A percentile compares a stretch with the other conserved stretches of the same genome.
phyloP scores from a whole-genome alignment of 495 filamentous ascomycete genomes.

The Neurospora tetraspora region DNA sequence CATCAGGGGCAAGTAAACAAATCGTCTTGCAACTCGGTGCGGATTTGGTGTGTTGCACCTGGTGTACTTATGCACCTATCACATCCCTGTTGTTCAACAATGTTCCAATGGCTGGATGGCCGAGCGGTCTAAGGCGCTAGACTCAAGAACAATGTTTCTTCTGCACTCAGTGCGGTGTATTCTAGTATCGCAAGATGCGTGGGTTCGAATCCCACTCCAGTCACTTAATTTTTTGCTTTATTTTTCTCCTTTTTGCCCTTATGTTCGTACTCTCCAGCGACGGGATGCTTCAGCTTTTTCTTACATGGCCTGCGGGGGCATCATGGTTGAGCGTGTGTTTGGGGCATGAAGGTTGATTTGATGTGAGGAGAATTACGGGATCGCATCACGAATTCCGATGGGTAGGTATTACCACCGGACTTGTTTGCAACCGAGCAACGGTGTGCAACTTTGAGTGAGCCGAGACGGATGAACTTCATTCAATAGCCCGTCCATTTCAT shows the following conservation, averaged over 20 bases:
- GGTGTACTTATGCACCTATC: neutral
- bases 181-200: slow-evolving; percentile 1
- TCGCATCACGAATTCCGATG: no score
- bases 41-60: neutral
- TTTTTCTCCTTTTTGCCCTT: neutral
- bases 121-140: slow-evolving; percentile 27
- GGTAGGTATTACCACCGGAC: no score
- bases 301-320: neutral
- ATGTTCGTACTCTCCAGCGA: neutral
- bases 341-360: no score
- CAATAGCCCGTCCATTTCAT: no score
- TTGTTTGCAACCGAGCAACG: no score
- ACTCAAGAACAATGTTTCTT: slow-evolving; percentile 17
- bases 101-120: slow-evolving; percentile 14
- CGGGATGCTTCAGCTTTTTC: neutral
- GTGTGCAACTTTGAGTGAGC: no score
- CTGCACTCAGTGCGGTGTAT: slow-evolving; percentile 4
- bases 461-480: no score
- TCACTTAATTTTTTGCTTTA: slow-evolving; percentile 12
- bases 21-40: neutral
- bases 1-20: neutral
- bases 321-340: neutral
- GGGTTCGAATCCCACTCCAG: slow-evolving; percentile 7
- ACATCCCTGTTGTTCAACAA: neutral
- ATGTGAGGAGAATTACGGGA: no score